Evolutionary conservation across 2,329 filamentous ascomycete genomes (phyloP), one percentile per base, ranked within the genome.

Genomic region (Lanzia echinophila): DNA sequence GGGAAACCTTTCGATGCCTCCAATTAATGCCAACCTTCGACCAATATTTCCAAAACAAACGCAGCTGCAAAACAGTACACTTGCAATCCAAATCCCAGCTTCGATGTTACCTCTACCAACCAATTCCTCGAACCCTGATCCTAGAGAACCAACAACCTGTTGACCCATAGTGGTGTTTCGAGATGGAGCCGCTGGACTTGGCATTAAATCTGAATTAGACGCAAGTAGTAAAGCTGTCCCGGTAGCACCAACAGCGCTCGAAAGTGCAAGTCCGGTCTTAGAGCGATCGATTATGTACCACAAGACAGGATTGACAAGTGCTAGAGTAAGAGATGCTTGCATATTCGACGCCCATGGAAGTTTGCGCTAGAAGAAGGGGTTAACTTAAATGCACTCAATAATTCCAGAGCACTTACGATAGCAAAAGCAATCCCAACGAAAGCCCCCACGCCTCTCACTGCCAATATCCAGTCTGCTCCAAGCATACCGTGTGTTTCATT

Each of bases 281-380:
- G 90, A 94, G 48, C 92, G 88, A 71, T 99, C 94, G 66, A 99
- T 87, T 22, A 97, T 77, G 71, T 95, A 99, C 94, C 94, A 99
- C 17, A 99, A 75, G 10, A 94, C 87, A 1, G 94, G 92, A 68
- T 97, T 97, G 19, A 87, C 89, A 56, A 97, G 82, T 20, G 90
- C 88, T 47, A 99, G 83, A 1, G 91, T 94, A 24, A 95, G 71
- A 1, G 91, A 95, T 19, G 95, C 84, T 71, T 99, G 94, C n/a
- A 96, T 82, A 1, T 90, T 94, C 8, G 91, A 96, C 63, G 91
- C 81, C 94, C 94, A 99, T 1, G 90, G 88, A 10, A 96, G 81
- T 70, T 88, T 89, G 60, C 94, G 86, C 89, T 95, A 63, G 46
- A 46, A 46, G 42, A 19, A 19, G 10, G 13, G 28, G 53, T 54